Evolutionary conservation across 2,329 filamentous ascomycete genomes (phyloP).

Genomic region (Colletotrichum aenigma): DNA sequence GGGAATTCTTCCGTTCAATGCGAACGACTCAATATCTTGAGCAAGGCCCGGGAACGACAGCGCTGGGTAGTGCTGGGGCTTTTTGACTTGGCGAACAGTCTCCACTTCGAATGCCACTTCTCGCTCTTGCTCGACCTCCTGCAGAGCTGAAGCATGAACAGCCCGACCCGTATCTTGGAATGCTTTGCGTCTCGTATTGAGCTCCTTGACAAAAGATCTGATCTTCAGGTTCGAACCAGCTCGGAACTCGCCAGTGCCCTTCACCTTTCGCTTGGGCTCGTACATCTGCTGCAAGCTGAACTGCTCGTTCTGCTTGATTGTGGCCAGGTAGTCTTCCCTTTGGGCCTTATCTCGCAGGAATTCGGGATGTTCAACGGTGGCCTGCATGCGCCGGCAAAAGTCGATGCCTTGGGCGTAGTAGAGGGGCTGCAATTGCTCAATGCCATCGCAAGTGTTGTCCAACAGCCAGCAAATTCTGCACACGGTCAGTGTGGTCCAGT

Average conservation of each 20-base stretch:
- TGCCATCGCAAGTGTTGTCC: slow-evolving; percentile 64
- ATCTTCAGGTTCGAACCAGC: slow-evolving; percentile 20
- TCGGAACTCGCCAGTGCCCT: slow-evolving; percentile 24
- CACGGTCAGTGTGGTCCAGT: not conserved
- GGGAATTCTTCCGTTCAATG: slow-evolving; percentile 44
- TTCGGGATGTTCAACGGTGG: slow-evolving; percentile 43
- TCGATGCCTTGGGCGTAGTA: slow-evolving; percentile 65
- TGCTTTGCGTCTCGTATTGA: slow-evolving; percentile 29
- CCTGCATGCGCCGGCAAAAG: slow-evolving; percentile 61
- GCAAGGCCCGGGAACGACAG: slow-evolving; percentile 51
- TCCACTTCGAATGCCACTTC: slow-evolving; percentile 66
- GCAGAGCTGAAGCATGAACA: slow-evolving; percentile 53
- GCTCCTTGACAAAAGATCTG: slow-evolving; percentile 33
- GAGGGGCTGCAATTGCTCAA: slow-evolving; percentile 62
- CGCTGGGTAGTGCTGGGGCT: slow-evolving; percentile 41
- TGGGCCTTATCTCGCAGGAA: slow-evolving; percentile 41
- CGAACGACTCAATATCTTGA: slow-evolving; percentile 48
- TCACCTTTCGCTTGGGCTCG: slow-evolving; percentile 29
- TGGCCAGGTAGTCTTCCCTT: slow-evolving; percentile 37
- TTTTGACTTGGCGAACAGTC: slow-evolving; percentile 58
- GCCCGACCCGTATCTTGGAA: slow-evolving; percentile 43
- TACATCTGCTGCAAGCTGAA: slow-evolving; percentile 66
- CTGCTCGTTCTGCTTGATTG: slow-evolving; percentile 56
- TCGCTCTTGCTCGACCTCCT: slow-evolving; percentile 65
- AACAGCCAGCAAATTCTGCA: slow-evolving; percentile 57